A percentile compares a stretch with the other conserved stretches of the same genome.
Evolutionary conservation across 2,329 filamentous ascomycete genomes (phyloP).

Genomic region (Nothopassalora personata): DNA sequence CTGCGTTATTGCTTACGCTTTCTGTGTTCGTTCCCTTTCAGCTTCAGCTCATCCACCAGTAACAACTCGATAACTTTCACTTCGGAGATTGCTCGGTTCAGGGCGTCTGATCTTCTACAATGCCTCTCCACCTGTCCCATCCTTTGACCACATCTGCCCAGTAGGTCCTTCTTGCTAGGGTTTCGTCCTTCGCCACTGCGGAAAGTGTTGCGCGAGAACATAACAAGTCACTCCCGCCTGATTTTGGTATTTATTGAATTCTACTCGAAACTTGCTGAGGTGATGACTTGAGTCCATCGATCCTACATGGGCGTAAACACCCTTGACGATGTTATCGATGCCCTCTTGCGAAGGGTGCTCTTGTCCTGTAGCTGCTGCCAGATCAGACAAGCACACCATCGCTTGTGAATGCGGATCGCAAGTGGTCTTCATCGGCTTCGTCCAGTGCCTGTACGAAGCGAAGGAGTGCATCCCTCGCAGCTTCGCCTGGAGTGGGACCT

Average conservation of each 20-base stretch:
- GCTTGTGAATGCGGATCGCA: constrained; percentile 28
- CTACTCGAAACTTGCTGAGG: constrained; percentile 22
- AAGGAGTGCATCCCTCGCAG: constrained; percentile 31
- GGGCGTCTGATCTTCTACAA: constrained; percentile 31
- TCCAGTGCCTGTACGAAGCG: constrained; percentile 29
- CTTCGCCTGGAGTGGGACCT: constrained; percentile 18
- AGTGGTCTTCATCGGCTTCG: constrained; percentile 23
- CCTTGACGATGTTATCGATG: constrained; percentile 21
- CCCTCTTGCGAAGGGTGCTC: constrained; percentile 16
- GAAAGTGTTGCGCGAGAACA: constrained; percentile 25
- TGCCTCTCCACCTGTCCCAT: constrained; percentile 14
- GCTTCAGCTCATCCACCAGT: too few relatives aligned
- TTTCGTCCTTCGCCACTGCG: constrained; percentile 25
- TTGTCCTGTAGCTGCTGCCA: constrained; percentile 21
- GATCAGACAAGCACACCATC: constrained; percentile 21
- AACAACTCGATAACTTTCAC: too few relatives aligned
- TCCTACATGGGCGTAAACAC: background rate
- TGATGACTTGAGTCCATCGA: background rate
- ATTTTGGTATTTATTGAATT: constrained; percentile 25
- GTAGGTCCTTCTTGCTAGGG: constrained; percentile 24
- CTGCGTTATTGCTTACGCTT: too few relatives aligned
- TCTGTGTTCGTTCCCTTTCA: too few relatives aligned
- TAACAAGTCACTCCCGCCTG: constrained; percentile 27
- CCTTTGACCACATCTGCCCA: constrained; percentile 27
- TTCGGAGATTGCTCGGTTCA: too few relatives aligned